phyloP scores from a whole-genome alignment of 2,329 filamentous ascomycete species.

The Penicillium frequentans region DNA sequence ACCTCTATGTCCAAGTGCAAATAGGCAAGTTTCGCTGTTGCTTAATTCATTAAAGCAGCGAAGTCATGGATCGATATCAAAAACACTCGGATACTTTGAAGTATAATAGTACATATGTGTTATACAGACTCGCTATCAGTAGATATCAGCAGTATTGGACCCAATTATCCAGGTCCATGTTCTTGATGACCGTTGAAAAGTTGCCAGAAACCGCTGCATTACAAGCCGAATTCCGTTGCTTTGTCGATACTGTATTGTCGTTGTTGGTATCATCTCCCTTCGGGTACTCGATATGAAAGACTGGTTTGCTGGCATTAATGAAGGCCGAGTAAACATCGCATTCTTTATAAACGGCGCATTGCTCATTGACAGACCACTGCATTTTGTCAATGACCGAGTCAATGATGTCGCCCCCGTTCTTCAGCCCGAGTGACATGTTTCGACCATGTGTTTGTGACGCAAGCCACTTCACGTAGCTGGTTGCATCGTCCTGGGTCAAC shows the following conservation, averaged over 20 bases:
- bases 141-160: conserved; percentile 56
- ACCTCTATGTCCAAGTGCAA: background rate
- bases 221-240: conserved; percentile 47
- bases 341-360: conserved; percentile 63
- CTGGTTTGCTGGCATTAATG: conserved; percentile 62
- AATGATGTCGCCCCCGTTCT: conserved; percentile 67
- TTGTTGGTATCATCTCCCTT: conserved; percentile 46
- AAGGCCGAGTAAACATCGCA: conserved; percentile 61
- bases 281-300: conserved; percentile 74
- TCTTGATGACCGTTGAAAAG: conserved; percentile 68
- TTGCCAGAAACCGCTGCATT: conserved; percentile 45
- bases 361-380: conserved; percentile 69
- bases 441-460: conserved; percentile 53
- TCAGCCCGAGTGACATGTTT: conserved; percentile 65
- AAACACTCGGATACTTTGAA: background rate
- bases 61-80: background rate
- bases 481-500: conserved; percentile 57
- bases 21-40: background rate
- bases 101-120: background rate
- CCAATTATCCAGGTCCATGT: conserved; percentile 64
- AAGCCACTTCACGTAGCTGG: conserved; percentile 63
- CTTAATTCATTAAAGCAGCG: background rate
- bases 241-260: conserved; percentile 31
- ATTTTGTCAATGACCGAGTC: conserved; percentile 50
- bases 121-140: conserved; percentile 29